Evolutionary conservation across 345 rosid species (phyloP), one percentile per base, ranked within the genome.

Genomic region (Ceriops tagal): DNA sequence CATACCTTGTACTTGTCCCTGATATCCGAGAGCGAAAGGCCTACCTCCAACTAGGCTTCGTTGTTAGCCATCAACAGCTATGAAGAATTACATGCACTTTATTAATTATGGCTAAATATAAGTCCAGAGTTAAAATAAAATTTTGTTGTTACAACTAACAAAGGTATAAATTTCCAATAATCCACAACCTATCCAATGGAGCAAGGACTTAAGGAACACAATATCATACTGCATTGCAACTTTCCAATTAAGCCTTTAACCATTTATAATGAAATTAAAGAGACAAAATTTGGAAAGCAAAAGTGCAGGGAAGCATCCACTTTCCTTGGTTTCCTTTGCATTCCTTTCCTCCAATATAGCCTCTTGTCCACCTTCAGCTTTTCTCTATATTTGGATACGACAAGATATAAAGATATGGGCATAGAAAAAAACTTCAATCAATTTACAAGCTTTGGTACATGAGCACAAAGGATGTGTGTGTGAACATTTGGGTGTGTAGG

Each of bases 1-100:
- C 75, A n/a, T 65, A 93, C 97, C 96, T 85, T 91, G 73, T 91
- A 93, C 64, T 68, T 85, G 47, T 85, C 88, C 81, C 76, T 84
- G 75, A 86, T 70, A 77, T 85, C 96, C 46, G 92, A 85, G 46
- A 64, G 79, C 71, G 89, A 87, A 77, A 93, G 75, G 37, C 65
- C 65, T 22, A 86, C 65, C 30, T 79, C 83, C 57, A 78, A 32
- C 61, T 75, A 58, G 72, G 63, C 75, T 75, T 86, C 88, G 49
- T 72, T 80, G 57, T 70, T 62, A 57, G 80, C 73, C 31, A 71
- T 62, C 51, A 79, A 66, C 63, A 72, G 11, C 87, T 82, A 77
- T 58, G 32, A 67, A 60, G 65, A 66, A 65, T 46, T 8, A 64
- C 32, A 68, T 71, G 61, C 61, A 75, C 47, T 39, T 34, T 49